Evolutionary conservation across 1,284 basidiomycete genomes (phyloP).

Genomic region (Prillingera fragicola): DNA sequence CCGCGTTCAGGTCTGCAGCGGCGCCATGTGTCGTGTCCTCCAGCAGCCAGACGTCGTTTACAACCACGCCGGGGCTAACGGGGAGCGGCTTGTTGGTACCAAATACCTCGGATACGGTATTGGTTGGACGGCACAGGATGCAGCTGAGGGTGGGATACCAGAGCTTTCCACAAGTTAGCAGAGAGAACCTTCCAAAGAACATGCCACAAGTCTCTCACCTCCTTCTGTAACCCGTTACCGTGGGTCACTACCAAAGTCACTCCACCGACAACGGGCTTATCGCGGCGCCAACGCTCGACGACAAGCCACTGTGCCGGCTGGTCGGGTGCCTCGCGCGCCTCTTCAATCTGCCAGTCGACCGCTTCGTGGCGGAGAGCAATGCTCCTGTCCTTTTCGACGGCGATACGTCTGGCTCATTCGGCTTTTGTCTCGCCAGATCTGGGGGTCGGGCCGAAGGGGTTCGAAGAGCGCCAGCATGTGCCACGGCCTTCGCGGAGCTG

Average conservation of each 20-base stretch:
- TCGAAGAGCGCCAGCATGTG: constrained; percentile 17
- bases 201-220: constrained; percentile 53
- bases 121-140: constrained; percentile 38
- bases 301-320: constrained; percentile 44
- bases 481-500: constrained; percentile 27
- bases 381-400: constrained; percentile 10
- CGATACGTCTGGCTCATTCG: too few relatives aligned
- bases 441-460: constrained; percentile 13
- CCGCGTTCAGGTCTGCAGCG: constrained; percentile 60
- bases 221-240: constrained; percentile 77
- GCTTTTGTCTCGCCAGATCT: too few relatives aligned
- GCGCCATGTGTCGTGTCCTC: constrained; percentile 75
- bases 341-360: constrained; percentile 6
- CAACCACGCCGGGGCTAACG: constrained; percentile 1
- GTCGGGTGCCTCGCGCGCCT: constrained; percentile 20
- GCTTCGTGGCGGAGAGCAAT: constrained; percentile 4
- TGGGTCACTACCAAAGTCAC: constrained; percentile 68
- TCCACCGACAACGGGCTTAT: constrained; percentile 36
- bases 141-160: constrained; percentile 61
- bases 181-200: too few relatives aligned
- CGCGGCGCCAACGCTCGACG: constrained; percentile 18
- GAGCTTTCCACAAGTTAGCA: constrained; percentile 5
- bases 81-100: constrained; percentile 1
- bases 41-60: constrained; percentile 76
- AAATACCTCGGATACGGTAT: constrained; percentile 1